Conservation (phyloP, 495 filamentous ascomycete genomes). For the Penicillium flavigenum region DNA sequence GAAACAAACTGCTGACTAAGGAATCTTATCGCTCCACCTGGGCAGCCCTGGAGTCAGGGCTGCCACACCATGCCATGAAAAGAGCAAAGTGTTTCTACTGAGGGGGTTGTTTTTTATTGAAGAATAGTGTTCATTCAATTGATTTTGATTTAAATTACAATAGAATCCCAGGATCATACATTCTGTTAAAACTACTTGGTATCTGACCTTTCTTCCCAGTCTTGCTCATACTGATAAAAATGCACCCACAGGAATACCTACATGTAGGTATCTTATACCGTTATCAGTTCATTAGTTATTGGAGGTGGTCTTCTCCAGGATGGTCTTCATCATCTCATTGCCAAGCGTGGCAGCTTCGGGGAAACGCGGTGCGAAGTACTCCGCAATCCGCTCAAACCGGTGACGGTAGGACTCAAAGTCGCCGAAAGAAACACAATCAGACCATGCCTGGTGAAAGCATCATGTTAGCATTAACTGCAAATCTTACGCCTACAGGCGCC, state of each 20-base stretch:
- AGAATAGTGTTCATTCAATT: neutral
- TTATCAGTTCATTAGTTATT: slow-evolving; percentile 16
- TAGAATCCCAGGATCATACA: neutral
- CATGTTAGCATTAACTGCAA: slow-evolving; percentile 9
- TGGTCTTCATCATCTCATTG: slow-evolving; percentile 96
- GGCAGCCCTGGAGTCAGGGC: neutral
- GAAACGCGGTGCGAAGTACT: slow-evolving; percentile 88
- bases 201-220: neutral
- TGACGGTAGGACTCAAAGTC: slow-evolving; percentile 89
- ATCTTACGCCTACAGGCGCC: neutral
- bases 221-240: neutral
- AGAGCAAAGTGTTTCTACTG: neutral
- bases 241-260: neutral
- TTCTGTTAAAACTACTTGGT: neutral
- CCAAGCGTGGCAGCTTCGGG: slow-evolving; percentile 79
- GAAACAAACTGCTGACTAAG: slow-evolving; percentile 32
- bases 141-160: neutral
- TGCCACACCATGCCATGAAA: neutral
- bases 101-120: neutral
- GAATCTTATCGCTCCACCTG: slow-evolving; percentile 9
- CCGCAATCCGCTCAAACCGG: slow-evolving; percentile 82
- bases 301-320: slow-evolving; percentile 72
- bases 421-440: slow-evolving; percentile 83
- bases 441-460: slow-evolving; percentile 67
- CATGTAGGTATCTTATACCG: slow-evolving; percentile 5